Conservation (phyloP, 2,329 filamentous ascomycete genomes). For the Fusarium zealandicum region DNA sequence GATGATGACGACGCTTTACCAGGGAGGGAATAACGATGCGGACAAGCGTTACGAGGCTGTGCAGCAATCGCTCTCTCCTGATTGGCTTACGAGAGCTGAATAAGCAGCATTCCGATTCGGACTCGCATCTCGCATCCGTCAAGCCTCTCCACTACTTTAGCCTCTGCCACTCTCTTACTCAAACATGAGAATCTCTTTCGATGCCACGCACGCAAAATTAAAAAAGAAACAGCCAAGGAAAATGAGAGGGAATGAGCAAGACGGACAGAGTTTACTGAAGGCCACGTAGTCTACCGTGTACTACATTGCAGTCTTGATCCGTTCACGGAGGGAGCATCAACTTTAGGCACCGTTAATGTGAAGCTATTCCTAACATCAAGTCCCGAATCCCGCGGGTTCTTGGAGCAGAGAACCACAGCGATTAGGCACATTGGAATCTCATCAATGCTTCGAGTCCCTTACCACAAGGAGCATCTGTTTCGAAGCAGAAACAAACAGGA, state of each 20-base stretch:
- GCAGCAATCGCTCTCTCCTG: neutral
- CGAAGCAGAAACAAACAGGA: neutral
- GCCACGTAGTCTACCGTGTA: too few species aligned
- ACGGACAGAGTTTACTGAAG: neutral
- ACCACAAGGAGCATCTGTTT: neutral
- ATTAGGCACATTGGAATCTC: too few species aligned
- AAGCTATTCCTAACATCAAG: too few species aligned
- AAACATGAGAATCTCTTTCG: neutral
- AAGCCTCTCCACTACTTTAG: neutral
- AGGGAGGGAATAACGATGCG: neutral
- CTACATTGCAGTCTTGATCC: too few species aligned
- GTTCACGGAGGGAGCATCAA: too few species aligned
- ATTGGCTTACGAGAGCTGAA: neutral
- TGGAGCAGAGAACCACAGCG: too few species aligned
- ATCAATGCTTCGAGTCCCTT: too few species aligned
- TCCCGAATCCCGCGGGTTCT: too few species aligned
- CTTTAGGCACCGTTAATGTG: too few species aligned
- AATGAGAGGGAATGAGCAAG: neutral
- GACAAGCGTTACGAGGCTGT: slow-evolving; percentile 1
- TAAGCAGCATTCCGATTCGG: neutral
- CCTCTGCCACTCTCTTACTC: neutral
- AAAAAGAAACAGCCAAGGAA: neutral
- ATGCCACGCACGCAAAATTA: neutral
- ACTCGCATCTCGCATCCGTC: slow-evolving; percentile 7
- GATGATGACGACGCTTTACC: neutral